Percentiles rank a stretch among this genome's conserved stretches.
Conservation (phyloP, 228 moss, liverwort and hornwort species). For the Sphagnum fallax region DNA sequence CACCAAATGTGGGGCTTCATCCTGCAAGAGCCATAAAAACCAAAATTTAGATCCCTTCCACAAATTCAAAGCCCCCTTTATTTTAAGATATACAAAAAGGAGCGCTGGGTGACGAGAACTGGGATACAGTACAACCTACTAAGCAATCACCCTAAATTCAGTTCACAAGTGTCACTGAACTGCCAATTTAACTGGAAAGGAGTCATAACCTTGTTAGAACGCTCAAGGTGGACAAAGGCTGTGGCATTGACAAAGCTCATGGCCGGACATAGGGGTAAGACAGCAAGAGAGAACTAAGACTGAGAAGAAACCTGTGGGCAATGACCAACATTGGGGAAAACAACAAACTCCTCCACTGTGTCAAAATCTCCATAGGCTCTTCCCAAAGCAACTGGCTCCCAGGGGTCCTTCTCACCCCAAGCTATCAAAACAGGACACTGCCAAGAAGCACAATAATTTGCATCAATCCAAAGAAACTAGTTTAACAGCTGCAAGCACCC, state of each 20-base stretch:
- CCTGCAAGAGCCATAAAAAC: constrained; percentile 29
- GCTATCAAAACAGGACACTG: constrained; percentile 67
- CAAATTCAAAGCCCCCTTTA: too few species aligned
- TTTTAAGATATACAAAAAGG: too few species aligned
- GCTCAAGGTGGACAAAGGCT: too few species aligned
- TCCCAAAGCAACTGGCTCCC: constrained; percentile 69
- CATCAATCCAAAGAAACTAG: neutral
- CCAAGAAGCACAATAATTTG: neutral
- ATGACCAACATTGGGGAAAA: constrained; percentile 72
- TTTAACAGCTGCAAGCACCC: constrained; percentile 1
- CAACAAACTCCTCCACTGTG: constrained; percentile 72
- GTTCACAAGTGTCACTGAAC: too few species aligned
- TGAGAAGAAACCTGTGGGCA: constrained; percentile 63
- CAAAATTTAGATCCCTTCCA: neutral
- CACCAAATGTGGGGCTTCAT: constrained; percentile 84
- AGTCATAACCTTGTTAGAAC: too few species aligned
- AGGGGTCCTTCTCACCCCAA: constrained; percentile 93
- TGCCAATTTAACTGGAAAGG: too few species aligned
- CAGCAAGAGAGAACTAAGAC: too few species aligned
- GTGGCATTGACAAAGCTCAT: too few species aligned
- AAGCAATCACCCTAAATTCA: too few species aligned
- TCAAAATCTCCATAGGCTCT: constrained; percentile 47
- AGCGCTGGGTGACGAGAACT: too few species aligned
- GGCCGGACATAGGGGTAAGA: too few species aligned
- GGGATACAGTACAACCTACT: too few species aligned